These are phyloP conservation scores for Linderniella brevidens DNA, from an alignment of 257 asterid genomes.

Conservation along the genomic window DNA sequence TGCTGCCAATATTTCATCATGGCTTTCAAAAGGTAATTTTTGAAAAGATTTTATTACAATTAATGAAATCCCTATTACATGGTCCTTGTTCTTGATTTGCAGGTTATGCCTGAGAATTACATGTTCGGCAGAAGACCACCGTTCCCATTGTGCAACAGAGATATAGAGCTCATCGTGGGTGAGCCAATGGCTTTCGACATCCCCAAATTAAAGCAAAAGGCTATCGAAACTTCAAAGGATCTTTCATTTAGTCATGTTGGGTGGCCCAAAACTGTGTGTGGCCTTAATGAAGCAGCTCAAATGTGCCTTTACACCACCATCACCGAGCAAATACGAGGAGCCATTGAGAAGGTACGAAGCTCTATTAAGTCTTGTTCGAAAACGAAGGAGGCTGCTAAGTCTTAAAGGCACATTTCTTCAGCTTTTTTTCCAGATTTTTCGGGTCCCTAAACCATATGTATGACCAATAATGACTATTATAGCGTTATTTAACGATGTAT, in stretches of 20 bases:
- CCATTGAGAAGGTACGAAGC: constrained; percentile 46
- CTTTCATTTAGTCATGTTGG: constrained; percentile 18
- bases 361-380: constrained; percentile 13
- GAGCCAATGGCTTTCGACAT: constrained; percentile 70
- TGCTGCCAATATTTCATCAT: constrained; percentile 79
- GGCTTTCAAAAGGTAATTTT: constrained; percentile 70
- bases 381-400: not conserved
- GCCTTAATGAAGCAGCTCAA: constrained; percentile 80
- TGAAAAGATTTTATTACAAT: not conserved
- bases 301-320: constrained; percentile 48
- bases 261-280: constrained; percentile 52
- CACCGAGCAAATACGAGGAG: constrained; percentile 51
- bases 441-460: no score
- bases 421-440: no score
- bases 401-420: no score
- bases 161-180: constrained; percentile 49
- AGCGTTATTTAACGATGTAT: no score
- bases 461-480: no score
- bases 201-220: constrained; percentile 55
- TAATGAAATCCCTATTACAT: not conserved
- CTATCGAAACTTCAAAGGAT: constrained; percentile 35
- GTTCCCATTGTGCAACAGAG: constrained; percentile 58
- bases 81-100: constrained; percentile 10
- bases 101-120: constrained; percentile 93
- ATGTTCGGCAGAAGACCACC: constrained; percentile 59